These are phyloP conservation scores for Botrytis squamosa DNA, from an alignment of 2,329 filamentous ascomycete genomes.

Conservation along the genomic window DNA sequence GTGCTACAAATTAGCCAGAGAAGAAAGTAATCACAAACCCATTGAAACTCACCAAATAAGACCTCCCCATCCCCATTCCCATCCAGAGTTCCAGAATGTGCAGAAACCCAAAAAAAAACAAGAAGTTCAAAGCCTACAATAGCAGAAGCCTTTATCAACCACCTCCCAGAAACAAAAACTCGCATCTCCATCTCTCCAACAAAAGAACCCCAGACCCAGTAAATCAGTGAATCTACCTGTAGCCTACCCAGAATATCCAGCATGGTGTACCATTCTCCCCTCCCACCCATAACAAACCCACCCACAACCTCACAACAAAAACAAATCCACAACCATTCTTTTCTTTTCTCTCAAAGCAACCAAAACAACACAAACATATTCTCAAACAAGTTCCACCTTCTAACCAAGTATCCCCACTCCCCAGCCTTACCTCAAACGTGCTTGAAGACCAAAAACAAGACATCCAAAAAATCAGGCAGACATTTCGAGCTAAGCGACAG, in stretches of 20 bases:
- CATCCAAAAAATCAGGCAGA: neutral
- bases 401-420: neutral
- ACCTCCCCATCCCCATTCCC: neutral
- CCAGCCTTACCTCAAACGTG: neutral
- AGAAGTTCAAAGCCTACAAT: neutral
- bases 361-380: neutral
- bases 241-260: neutral
- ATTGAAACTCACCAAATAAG: too few species aligned
- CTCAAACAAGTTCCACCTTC: neutral
- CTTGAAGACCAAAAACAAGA: neutral
- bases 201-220: neutral
- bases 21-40: neutral
- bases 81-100: neutral
- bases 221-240: neutral
- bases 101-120: neutral
- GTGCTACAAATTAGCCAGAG: neutral
- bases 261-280: neutral
- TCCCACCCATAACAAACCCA: too few species aligned
- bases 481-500: slow-evolving; percentile 1
- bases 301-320: neutral
- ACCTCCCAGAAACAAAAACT: neutral
- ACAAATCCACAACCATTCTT: neutral
- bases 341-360: neutral
- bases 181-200: too few species aligned
- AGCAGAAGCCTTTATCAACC: neutral